Evolutionary conservation across 108 stramenopile genomes (phyloP), one percentile per base, ranked within the genome.

Genomic region (Cyclotella cryptica): DNA sequence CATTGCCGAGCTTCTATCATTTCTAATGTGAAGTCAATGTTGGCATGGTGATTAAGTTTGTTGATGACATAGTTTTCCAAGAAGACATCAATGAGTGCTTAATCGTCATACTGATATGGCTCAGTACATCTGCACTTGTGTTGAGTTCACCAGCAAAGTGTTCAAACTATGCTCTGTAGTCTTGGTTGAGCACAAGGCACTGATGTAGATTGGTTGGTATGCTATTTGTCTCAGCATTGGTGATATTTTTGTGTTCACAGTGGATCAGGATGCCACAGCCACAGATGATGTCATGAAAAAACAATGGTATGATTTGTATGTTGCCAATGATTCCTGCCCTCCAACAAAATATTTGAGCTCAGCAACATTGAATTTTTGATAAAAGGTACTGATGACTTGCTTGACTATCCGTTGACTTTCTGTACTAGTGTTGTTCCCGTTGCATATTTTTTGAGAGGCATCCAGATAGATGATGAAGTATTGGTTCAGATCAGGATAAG

Each of bases 391-490:
- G 14, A 81, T 40, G 8, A 73, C 62, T 43, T 53, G 39, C 12
- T 77, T 75, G 13, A 24, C 8, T n/a, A n/a, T 3, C 35, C 60
- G 19, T 62, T 17, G 39, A 24, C 8, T 3, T 83, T 65, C 47
- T 88, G 87, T 0, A 40, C 19, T 13, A 86, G 77, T 0, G 81
- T 65, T 55, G 66, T 80, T 29, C 85, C 88, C 24, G 81, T 72
- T 46, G 84, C 79, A 29, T 70, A 75, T 1, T 8, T 8, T 46
- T 10, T 85, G 66, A 19, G 52, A 58, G 12, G 85, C 80, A 45
- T 88, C 88, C 1, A 82, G 79, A 52, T 83, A 69, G 19, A 88
- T 77, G 40, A 41, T 58, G 52, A 85, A 85, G 9, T 64, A 60
- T 59, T 77, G 24, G 47, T 45, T 65, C 14, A 64, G 63, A 52